Evolutionary conservation across 192 early-diverging fungal genomes (phyloP).

Genomic region (Martensiomyces pterosporus): DNA sequence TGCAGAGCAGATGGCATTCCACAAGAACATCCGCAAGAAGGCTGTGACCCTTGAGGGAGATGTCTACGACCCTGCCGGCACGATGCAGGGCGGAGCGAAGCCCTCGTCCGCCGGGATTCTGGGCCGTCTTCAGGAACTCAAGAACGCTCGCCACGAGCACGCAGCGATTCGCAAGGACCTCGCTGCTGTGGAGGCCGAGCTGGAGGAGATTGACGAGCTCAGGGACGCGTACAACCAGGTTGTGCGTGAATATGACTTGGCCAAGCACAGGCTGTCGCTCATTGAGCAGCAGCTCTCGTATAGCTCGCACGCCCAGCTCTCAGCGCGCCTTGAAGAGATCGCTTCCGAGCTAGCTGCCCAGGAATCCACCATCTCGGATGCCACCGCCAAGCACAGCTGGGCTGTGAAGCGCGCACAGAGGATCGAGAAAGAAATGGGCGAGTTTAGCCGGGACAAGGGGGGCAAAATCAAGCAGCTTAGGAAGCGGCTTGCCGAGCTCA

Average conservation of each 20-base stretch:
- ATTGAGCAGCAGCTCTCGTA: constrained; percentile 73
- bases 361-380: constrained; percentile 53
- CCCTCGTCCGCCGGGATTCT: constrained; percentile 70
- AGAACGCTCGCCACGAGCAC: constrained; percentile 56
- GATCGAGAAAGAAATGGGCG: constrained; percentile 85
- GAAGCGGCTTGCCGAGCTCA: constrained; percentile 62
- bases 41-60: constrained; percentile 98
- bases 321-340: constrained; percentile 33
- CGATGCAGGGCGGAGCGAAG: constrained; percentile 87
- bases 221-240: constrained; percentile 56
- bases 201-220: constrained; percentile 54
- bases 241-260: constrained; percentile 67
- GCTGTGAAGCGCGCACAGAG: constrained; percentile 53
- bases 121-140: constrained; percentile 67
- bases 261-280: constrained; percentile 70
- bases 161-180: constrained; percentile 51
- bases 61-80: constrained; percentile 92
- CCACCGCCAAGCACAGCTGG: constrained; percentile 48
- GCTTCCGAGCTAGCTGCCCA: constrained; percentile 51
- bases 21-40: constrained; percentile 73
- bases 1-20: constrained; percentile 86
- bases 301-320: constrained; percentile 70
- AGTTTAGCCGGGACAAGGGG: constrained; percentile 84
- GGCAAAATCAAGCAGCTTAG: constrained; percentile 82
- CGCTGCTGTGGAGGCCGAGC: constrained; percentile 50